A percentile compares a stretch with the other conserved stretches of the same genome.
Conservation (phyloP, 208 protist genomes). For the Tetramitus jugosus region DNA sequence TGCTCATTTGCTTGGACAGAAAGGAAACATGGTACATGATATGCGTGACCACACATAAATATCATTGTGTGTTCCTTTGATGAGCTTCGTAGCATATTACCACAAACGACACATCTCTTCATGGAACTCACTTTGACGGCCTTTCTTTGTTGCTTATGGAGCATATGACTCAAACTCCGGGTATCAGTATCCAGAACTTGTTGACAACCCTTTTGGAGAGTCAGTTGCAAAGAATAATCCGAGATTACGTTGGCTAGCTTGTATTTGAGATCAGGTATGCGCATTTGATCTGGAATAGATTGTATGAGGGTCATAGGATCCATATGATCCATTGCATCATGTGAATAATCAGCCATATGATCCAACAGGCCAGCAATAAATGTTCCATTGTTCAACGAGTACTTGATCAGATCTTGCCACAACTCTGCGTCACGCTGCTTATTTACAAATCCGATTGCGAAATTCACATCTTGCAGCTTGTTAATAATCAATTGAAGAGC, state of each 20-base stretch:
- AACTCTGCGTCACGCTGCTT: slow-evolving; percentile 56
- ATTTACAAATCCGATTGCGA: slow-evolving; percentile 61
- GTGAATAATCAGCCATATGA: slow-evolving; percentile 46
- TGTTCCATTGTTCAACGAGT: slow-evolving; percentile 48
- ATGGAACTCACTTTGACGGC: background rate
- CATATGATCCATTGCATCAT: slow-evolving; percentile 37
- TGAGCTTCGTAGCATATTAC: background rate
- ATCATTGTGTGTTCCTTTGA: background rate
- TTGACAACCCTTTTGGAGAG: slow-evolving; percentile 23
- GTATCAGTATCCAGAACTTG: slow-evolving; percentile 5
- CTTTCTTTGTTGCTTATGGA: slow-evolving; percentile 16
- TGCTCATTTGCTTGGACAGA: no score
- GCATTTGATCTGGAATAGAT: slow-evolving; percentile 39
- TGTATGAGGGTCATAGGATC: slow-evolving; percentile 55
- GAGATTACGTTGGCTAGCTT: slow-evolving; percentile 55
- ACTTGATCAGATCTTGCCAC: slow-evolving; percentile 58
- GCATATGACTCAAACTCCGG: background rate
- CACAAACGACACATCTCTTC: background rate
- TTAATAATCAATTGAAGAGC: slow-evolving; percentile 58
- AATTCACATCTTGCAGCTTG: slow-evolving; percentile 45
- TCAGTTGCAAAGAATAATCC: slow-evolving; percentile 52
- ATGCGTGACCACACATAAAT: background rate
- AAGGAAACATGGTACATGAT: slow-evolving; percentile 5
- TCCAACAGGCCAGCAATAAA: slow-evolving; percentile 44
- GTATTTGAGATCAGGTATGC: slow-evolving; percentile 47